Conservation (phyloP, 305 asterid genomes). For the Nicotiana rustica region DNA sequence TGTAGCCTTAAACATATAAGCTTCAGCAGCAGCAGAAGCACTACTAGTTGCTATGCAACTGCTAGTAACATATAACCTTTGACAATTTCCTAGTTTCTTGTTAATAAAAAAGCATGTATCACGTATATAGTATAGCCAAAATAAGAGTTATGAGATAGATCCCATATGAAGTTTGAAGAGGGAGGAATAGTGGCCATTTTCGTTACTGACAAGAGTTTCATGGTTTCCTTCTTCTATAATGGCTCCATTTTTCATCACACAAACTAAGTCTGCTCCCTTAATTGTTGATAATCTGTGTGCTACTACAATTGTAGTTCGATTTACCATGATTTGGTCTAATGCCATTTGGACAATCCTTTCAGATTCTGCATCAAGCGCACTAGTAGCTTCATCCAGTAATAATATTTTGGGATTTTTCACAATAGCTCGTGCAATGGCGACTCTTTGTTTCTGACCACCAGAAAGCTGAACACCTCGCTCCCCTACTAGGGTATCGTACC, state of each 20-base stretch:
- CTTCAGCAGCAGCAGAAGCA: too few species aligned
- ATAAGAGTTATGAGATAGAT: neutral
- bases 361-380: slow-evolving; percentile 35
- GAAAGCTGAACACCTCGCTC: slow-evolving; percentile 36
- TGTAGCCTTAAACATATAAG: too few species aligned
- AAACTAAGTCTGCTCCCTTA: slow-evolving; percentile 10
- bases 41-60: neutral
- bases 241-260: slow-evolving; percentile 26
- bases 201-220: slow-evolving; percentile 13
- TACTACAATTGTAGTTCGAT: slow-evolving; percentile 26
- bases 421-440: slow-evolving; percentile 34
- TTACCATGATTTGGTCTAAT: slow-evolving; percentile 20
- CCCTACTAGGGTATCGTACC: slow-evolving; percentile 31
- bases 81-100: neutral
- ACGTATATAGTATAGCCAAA: neutral
- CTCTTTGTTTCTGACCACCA: slow-evolving; percentile 35
- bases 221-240: slow-evolving; percentile 32
- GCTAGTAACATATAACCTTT: neutral
- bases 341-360: slow-evolving; percentile 32
- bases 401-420: slow-evolving; percentile 31
- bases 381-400: slow-evolving; percentile 33
- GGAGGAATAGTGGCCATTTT: slow-evolving; percentile 8
- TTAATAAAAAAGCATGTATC: neutral
- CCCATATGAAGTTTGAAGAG: neutral
- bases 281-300: slow-evolving; percentile 35